These are phyloP conservation scores for Thelonectria discophora DNA, from an alignment of 2,329 filamentous ascomycete genomes.

Conservation along the genomic window DNA sequence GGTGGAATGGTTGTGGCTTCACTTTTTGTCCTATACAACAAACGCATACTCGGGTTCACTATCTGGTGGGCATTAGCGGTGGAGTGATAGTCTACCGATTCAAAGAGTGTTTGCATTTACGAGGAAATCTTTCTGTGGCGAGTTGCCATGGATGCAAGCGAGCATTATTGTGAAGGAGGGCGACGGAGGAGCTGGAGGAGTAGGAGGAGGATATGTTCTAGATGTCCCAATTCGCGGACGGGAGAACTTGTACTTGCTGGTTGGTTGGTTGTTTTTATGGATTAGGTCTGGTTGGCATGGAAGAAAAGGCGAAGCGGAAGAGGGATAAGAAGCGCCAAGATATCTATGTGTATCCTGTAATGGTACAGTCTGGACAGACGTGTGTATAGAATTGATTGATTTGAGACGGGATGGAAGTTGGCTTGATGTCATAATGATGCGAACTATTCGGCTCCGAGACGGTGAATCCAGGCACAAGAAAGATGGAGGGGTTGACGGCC, in stretches of 20 bases:
- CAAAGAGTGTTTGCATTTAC: conserved; percentile 29
- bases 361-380: conserved; percentile 1
- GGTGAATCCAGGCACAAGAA: too few species aligned
- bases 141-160: conserved; percentile 15
- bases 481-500: too few species aligned
- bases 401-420: not conserved
- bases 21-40: conserved; percentile 41
- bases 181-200: too few species aligned
- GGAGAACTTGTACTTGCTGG: conserved; percentile 4
- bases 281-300: not conserved
- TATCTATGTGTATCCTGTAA: conserved; percentile 5
- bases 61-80: conserved; percentile 40
- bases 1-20: conserved; percentile 30
- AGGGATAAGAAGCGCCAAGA: not conserved
- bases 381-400: conserved; percentile 2
- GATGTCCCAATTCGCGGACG: conserved; percentile 10
- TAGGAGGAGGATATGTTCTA: not conserved
- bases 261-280: not conserved
- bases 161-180: not conserved
- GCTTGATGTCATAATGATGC: not conserved
- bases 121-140: conserved; percentile 11
- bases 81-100: conserved; percentile 31
- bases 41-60: conserved; percentile 38
- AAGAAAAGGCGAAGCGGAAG: not conserved
- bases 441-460: too few species aligned